Evolutionary conservation across 805 yeast species (phyloP).

Genomic region (Grigorovia humatica): DNA sequence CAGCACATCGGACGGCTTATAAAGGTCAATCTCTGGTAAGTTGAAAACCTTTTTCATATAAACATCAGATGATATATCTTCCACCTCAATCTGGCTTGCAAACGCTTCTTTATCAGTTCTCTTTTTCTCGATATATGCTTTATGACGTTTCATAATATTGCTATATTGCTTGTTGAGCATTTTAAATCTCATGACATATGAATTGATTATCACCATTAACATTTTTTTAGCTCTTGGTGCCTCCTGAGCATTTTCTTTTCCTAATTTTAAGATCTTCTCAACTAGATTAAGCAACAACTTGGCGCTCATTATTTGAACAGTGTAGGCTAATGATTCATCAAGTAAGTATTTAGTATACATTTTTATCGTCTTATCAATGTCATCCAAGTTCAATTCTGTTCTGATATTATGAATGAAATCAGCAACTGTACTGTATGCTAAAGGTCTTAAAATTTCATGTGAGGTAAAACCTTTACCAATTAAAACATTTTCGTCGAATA

Average conservation of each 20-base stretch:
- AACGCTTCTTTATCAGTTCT: slow-evolving; percentile 36
- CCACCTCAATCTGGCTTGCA: slow-evolving; percentile 26
- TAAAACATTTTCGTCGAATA: slow-evolving; percentile 78
- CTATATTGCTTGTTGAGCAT: slow-evolving; percentile 63
- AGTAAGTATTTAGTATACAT: slow-evolving; percentile 73
- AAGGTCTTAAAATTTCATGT: slow-evolving; percentile 78
- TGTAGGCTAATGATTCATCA: slow-evolving; percentile 72
- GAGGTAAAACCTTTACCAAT: slow-evolving; percentile 91
- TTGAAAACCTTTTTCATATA: slow-evolving; percentile 26
- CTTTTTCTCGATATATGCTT: slow-evolving; percentile 37
- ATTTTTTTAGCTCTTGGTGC: slow-evolving; percentile 59
- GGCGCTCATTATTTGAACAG: slow-evolving; percentile 95
- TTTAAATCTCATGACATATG: slow-evolving; percentile 74
- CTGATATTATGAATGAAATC: slow-evolving; percentile 91
- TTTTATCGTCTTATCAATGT: slow-evolving; percentile 77
- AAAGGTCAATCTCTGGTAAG: slow-evolving; percentile 8
- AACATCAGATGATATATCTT: slow-evolving; percentile 31
- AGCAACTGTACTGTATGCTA: slow-evolving; percentile 92
- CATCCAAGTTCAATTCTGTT: slow-evolving; percentile 67
- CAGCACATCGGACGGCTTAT: neutral
- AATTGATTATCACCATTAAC: slow-evolving; percentile 74
- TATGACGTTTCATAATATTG: slow-evolving; percentile 53
- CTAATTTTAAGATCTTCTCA: slow-evolving; percentile 71
- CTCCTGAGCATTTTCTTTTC: slow-evolving; percentile 51
- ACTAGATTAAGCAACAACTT: slow-evolving; percentile 78